Evolutionary conservation across 2,329 filamentous ascomycete species (phyloP).

Genomic region (Xylariaceae sp.): DNA sequence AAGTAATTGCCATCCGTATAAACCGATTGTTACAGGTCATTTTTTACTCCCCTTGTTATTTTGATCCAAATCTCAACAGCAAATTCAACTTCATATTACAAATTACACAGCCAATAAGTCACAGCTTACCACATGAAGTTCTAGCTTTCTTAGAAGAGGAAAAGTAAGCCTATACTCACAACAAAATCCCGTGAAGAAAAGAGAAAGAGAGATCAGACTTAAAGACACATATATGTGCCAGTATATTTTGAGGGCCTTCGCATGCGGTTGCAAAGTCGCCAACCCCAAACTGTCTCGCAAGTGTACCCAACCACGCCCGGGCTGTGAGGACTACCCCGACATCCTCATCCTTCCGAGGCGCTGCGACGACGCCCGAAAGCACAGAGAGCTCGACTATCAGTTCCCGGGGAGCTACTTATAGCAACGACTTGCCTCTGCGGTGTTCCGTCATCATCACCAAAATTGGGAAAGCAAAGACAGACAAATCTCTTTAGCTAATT

Average conservation of each 20-base stretch:
- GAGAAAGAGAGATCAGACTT: no score
- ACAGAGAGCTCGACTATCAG: constrained; percentile 17
- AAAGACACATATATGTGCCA: constrained; percentile 16
- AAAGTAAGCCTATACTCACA: background rate
- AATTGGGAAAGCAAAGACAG: no score
- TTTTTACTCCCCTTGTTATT: background rate
- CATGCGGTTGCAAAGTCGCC: constrained; percentile 18
- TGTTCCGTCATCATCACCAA: no score
- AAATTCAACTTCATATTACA: background rate
- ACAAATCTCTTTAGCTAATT: no score
- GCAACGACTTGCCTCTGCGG: no score
- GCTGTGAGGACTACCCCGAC: constrained; percentile 15
- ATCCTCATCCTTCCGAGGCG: constrained; percentile 20
- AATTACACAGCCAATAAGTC: no score
- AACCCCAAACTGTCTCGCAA: constrained; percentile 9
- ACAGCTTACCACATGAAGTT: no score
- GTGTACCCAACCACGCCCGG: constrained; percentile 14
- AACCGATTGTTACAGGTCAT: background rate
- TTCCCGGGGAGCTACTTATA: background rate
- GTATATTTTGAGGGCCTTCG: constrained; percentile 18
- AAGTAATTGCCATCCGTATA: background rate
- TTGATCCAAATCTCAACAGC: background rate
- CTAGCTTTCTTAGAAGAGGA: background rate
- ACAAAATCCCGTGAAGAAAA: background rate
- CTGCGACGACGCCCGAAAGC: constrained; percentile 20